Base-by-base conservation (phyloP, 2,329 filamentous ascomycete genomes). In the Graphilbum sp. region DNA sequence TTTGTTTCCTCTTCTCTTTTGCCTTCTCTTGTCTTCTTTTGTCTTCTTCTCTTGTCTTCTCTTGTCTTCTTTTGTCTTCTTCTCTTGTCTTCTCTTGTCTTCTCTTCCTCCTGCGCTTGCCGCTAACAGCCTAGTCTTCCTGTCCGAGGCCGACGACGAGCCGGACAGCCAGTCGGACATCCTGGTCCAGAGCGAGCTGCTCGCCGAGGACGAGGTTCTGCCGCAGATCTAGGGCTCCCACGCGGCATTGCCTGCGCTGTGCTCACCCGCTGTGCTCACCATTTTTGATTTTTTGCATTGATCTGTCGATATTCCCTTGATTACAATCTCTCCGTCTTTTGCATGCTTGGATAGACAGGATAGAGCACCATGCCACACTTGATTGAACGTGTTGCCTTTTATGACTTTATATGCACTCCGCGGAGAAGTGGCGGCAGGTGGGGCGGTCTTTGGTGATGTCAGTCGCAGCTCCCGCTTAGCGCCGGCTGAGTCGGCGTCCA, bases 171-270 rank as follows among this genome's bases (percentile, higher is more conserved):
- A 4, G 32, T 6, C 9, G 3, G 17, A 20, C 6, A 3, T 5
- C 4, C 32, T 10, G 6, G 32, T 4, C 10, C 37, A 32, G 17
- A 35, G 38, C 16, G 41, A 44, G 10, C 25, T 36, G 13, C 34
- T 49, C 11, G 39, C 31, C 2, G 47, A 49, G 3, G 49, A 50
- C 15, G 49, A 50, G 13, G 35, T 50, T 15, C 38, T 49, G 23
- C 46, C 45, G 5, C 46, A 46, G 21, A 42, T 48, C 15, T 48
- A 36, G 3, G 21, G n/a, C n/a, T n/a, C n/a, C n/a, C n/a, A n/a
- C n/a, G n/a, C n/a, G n/a, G n/a, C n/a, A n/a, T n/a, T n/a, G n/a
- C n/a, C n/a, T n/a, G n/a, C n/a, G n/a, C n/a, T n/a, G n/a, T n/a
- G n/a, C n/a, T n/a, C n/a, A n/a, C n/a, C n/a, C n/a, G n/a, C n/a